Conservation (phyloP, 768 basidiomycete genomes). For the Tulasnella sp. region DNA sequence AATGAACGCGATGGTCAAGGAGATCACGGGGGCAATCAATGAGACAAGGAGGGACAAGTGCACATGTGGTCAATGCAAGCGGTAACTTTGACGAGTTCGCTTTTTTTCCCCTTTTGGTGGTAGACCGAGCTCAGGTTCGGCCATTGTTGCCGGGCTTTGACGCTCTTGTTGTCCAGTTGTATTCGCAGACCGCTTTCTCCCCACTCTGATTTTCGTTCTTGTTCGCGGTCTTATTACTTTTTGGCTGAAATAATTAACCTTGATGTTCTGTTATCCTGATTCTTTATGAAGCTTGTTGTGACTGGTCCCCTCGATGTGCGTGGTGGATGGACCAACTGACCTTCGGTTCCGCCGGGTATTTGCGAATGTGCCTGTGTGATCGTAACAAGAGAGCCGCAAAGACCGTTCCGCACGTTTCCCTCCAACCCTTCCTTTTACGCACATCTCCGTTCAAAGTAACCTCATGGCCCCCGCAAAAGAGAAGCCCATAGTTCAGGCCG, state of each 20-base stretch:
- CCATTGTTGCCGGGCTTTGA: neutral
- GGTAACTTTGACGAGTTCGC: neutral
- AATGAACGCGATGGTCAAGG: neutral
- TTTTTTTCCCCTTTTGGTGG: neutral
- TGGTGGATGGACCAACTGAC: too few species aligned
- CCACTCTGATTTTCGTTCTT: neutral
- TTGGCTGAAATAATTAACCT: neutral
- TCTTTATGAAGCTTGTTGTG: neutral
- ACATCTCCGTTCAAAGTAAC: too few species aligned
- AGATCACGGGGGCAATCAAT: neutral
- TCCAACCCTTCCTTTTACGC: too few species aligned
- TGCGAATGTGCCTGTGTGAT: neutral
- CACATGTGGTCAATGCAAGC: neutral
- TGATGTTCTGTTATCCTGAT: neutral
- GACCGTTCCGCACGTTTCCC: neutral
- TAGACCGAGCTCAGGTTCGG: neutral
- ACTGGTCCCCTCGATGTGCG: neutral
- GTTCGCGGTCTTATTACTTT: neutral
- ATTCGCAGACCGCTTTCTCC: neutral
- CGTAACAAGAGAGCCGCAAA: neutral
- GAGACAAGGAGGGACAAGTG: neutral
- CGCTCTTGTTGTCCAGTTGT: neutral
- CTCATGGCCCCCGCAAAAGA: neutral
- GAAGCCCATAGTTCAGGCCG: neutral
- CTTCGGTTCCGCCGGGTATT: too few species aligned